phyloP scores from a whole-genome alignment of 2,329 filamentous ascomycete species.

The Fusarium sp. region DNA sequence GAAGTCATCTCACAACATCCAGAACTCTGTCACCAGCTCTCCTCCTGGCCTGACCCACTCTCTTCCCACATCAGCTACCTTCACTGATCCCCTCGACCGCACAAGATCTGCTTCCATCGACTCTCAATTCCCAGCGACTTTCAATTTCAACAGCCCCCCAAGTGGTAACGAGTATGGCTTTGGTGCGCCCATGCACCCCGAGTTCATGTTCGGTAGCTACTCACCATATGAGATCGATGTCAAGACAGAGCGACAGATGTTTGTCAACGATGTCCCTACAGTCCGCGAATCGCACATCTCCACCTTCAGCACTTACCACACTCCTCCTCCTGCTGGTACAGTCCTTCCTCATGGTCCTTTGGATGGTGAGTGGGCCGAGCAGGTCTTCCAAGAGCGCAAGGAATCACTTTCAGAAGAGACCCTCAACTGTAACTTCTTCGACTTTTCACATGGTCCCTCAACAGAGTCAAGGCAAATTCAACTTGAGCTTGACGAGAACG shows the following conservation, averaged over 20 bases:
- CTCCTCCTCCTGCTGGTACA: slow-evolving; percentile 77
- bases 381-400: slow-evolving; percentile 57
- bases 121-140: slow-evolving; percentile 79
- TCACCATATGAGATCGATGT: slow-evolving; percentile 94
- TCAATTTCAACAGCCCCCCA: slow-evolving; percentile 77
- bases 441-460: slow-evolving; percentile 77
- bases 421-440: slow-evolving; percentile 83
- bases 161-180: slow-evolving; percentile 70
- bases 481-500: slow-evolving; percentile 87
- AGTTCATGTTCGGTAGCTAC: slow-evolving; percentile 70
- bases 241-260: slow-evolving; percentile 95
- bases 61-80: slow-evolving; percentile 82
- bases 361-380: slow-evolving; percentile 71
- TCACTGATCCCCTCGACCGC: slow-evolving; percentile 78
- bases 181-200: slow-evolving; percentile 71
- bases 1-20: slow-evolving; percentile 74
- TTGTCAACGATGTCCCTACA: slow-evolving; percentile 89
- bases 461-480: slow-evolving; percentile 74
- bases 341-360: slow-evolving; percentile 72
- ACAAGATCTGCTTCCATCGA: slow-evolving; percentile 83
- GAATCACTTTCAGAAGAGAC: slow-evolving; percentile 76
- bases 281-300: slow-evolving; percentile 88
- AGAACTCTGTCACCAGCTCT: slow-evolving; percentile 68
- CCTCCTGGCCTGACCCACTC: slow-evolving; percentile 86
- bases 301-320: slow-evolving; percentile 91